phyloP scores from a whole-genome alignment of 306 rosid genomes.

The Glycine tomentella region DNA sequence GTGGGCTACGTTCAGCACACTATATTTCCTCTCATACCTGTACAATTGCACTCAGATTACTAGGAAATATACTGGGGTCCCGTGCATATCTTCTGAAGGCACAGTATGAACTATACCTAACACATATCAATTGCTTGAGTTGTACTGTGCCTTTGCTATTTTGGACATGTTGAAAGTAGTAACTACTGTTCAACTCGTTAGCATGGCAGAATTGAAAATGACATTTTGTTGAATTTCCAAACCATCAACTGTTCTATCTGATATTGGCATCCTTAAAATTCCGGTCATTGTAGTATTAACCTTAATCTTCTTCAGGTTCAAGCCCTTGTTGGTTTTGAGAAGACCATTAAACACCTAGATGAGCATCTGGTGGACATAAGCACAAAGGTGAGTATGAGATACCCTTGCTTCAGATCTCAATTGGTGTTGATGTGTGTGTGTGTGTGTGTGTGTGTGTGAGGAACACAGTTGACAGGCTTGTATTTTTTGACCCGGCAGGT shows the following conservation, averaged over 20 bases:
- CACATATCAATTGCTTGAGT: constrained; percentile 16
- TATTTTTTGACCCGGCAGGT: constrained; percentile 59
- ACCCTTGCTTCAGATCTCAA: constrained; percentile 29
- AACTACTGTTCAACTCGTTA: neutral
- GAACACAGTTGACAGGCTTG: constrained; percentile 33
- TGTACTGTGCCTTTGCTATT: neutral
- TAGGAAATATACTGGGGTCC: too few species aligned
- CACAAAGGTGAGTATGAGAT: constrained; percentile 70
- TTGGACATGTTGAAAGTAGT: constrained; percentile 5
- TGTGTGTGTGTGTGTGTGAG: neutral
- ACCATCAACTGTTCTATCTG: neutral
- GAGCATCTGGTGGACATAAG: constrained; percentile 88
- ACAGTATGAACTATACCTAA: too few species aligned
- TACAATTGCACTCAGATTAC: too few species aligned
- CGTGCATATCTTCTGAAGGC: too few species aligned
- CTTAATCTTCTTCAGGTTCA: constrained; percentile 68
- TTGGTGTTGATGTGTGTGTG: constrained; percentile 1
- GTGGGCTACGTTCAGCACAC: too few species aligned
- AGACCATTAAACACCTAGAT: constrained; percentile 84
- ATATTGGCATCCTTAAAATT: neutral
- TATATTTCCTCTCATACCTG: too few species aligned
- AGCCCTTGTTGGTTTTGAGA: constrained; percentile 97
- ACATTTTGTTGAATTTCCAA: constrained; percentile 29
- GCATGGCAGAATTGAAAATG: constrained; percentile 16
- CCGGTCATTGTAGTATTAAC: too few species aligned